A percentile compares a stretch with the other conserved stretches of the same genome.
Evolutionary conservation across 805 yeast species (phyloP).

Genomic region (Candida incommunis): DNA sequence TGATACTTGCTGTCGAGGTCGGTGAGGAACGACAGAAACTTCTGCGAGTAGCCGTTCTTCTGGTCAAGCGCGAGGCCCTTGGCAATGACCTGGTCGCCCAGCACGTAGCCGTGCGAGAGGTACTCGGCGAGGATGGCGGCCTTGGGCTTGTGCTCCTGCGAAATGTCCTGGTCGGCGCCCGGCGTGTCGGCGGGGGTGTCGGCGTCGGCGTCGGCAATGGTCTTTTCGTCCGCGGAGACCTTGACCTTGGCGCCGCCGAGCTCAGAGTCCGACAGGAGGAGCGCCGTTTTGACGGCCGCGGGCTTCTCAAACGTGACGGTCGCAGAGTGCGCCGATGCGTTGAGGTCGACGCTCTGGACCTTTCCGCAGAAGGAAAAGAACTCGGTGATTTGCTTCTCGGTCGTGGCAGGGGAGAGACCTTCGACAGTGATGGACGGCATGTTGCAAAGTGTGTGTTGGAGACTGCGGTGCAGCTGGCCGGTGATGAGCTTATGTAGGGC

Average conservation of each 20-base stretch:
- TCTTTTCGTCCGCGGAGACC: constrained; percentile 25
- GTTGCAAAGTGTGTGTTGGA: not conserved
- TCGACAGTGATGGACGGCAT: constrained; percentile 36
- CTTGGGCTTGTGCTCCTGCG: constrained; percentile 69
- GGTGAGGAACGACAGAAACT: constrained; percentile 41
- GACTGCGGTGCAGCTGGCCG: not conserved
- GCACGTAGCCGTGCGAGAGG: constrained; percentile 55
- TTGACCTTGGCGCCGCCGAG: constrained; percentile 43
- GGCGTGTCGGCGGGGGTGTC: constrained; percentile 10
- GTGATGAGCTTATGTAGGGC: not conserved
- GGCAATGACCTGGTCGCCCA: constrained; percentile 46
- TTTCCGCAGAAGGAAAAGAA: constrained; percentile 69
- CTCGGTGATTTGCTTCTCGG: constrained; percentile 39
- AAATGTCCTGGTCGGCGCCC: constrained; percentile 32
- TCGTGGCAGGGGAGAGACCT: constrained; percentile 36
- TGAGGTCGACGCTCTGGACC: constrained; percentile 18
- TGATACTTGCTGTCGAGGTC: constrained; percentile 49
- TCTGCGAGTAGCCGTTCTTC: constrained; percentile 43
- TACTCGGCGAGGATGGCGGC: constrained; percentile 63
- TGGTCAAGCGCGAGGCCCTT: constrained; percentile 52
- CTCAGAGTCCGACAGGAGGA: constrained; percentile 59
- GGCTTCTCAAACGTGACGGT: constrained; percentile 40
- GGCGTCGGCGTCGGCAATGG: constrained; percentile 12
- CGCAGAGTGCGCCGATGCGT: constrained; percentile 17
- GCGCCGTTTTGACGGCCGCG: constrained; percentile 57